phyloP scores from a whole-genome alignment of 192 early-diverging fungal species.

The Powellomyces hirtus region DNA sequence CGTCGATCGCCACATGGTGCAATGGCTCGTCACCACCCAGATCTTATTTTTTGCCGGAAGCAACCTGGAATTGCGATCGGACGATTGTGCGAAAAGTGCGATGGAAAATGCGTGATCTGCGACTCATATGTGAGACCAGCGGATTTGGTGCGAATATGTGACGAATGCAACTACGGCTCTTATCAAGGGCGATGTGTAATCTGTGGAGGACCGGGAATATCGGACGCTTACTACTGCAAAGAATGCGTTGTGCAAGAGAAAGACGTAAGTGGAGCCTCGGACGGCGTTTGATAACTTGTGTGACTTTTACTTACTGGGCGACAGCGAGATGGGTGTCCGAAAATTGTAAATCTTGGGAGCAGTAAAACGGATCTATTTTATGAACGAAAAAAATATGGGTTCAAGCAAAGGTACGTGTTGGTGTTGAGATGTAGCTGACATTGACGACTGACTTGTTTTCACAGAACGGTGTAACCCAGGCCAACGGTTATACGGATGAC shows the following conservation, averaged over 20 bases:
- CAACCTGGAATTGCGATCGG: constrained; percentile 91
- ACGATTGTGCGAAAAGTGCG: constrained; percentile 79
- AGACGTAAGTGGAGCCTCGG: constrained; percentile 56
- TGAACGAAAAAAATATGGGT: constrained; percentile 78
- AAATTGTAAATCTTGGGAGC: constrained; percentile 94
- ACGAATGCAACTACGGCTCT: constrained; percentile 95
- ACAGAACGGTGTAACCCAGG: too few relatives aligned
- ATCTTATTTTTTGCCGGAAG: constrained; percentile 94
- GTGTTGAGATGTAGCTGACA: too few relatives aligned
- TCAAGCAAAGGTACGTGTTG: constrained; percentile 34
- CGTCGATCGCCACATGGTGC: too few relatives aligned
- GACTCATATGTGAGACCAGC: constrained; percentile 92
- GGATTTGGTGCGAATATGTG: constrained; percentile 87
- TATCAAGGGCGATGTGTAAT: constrained; percentile 88
- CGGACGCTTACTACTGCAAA: constrained; percentile 93
- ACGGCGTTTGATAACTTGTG: neutral
- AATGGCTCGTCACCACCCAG: constrained; percentile 63
- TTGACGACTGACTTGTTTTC: too few relatives aligned
- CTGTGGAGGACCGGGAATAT: constrained; percentile 84
- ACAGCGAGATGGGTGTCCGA: constrained; percentile 92
- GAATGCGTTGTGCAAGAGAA: constrained; percentile 89
- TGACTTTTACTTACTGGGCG: neutral
- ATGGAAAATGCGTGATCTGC: constrained; percentile 95
- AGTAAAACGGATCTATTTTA: constrained; percentile 90
- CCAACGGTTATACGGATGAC: too few relatives aligned